Percentiles rank a stretch among this genome's conserved stretches.
Evolutionary conservation across 2,329 filamentous ascomycete species (phyloP).

Genomic region (Talaromyces sp.): DNA sequence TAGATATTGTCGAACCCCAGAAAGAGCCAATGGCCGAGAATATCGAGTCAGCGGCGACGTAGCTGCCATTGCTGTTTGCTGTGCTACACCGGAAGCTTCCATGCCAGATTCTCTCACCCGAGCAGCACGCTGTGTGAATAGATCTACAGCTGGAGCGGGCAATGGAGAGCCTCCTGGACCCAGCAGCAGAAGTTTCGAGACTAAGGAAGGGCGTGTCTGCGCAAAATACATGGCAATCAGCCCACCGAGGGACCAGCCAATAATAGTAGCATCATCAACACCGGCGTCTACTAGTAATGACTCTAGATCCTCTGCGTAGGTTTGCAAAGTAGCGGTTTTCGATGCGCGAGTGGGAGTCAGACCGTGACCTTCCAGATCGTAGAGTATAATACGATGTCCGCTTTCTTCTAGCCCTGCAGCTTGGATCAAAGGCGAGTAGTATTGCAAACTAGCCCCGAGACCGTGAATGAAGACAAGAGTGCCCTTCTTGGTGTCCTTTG

Average conservation of each 20-base stretch:
- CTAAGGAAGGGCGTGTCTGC: neutral
- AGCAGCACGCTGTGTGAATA: constrained; percentile 1
- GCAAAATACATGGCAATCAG: constrained; percentile 2
- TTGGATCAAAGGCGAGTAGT: neutral
- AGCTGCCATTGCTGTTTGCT: neutral
- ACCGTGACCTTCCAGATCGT: neutral
- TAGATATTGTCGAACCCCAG: neutral
- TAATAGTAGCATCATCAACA: neutral
- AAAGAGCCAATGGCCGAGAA: neutral
- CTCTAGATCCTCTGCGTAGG: neutral
- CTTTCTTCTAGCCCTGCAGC: constrained; percentile 2
- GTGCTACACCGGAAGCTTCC: neutral
- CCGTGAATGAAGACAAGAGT: constrained; percentile 2
- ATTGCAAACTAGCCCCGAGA: neutral
- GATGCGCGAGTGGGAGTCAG: neutral
- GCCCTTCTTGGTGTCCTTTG: neutral
- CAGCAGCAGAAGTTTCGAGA: neutral
- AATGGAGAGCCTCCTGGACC: neutral
- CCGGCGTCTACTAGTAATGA: neutral
- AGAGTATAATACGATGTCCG: neutral
- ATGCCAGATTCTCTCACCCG: neutral
- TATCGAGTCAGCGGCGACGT: neutral
- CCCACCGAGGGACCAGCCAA: neutral
- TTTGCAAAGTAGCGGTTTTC: neutral
- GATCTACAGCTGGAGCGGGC: neutral